Conservation (phyloP, 108 stramenopile genomes). For the Parmales sp. region DNA sequence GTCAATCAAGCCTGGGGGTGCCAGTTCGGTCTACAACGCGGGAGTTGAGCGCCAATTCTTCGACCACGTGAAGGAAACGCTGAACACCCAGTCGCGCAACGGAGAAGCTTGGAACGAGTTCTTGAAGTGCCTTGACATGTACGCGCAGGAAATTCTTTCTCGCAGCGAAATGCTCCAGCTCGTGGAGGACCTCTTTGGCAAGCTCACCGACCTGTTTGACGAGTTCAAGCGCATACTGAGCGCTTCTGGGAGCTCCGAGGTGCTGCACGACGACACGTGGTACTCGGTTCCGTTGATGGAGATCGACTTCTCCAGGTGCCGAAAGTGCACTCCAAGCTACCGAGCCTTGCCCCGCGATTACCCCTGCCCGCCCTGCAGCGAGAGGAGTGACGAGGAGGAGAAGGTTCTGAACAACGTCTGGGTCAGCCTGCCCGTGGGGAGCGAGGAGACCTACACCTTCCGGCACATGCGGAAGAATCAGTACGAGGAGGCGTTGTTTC, state of each 20-base stretch:
- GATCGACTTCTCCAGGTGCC: conserved; percentile 79
- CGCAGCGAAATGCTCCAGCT: conserved; percentile 80
- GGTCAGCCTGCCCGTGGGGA: conserved; percentile 89
- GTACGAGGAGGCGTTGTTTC: conserved; percentile 90
- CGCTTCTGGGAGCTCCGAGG: conserved; percentile 47
- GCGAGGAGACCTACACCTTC: conserved; percentile 90
- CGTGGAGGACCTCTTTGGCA: conserved; percentile 77
- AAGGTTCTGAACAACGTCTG: conserved; percentile 89
- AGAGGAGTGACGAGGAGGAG: conserved; percentile 63
- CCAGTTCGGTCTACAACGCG: conserved; percentile 74
- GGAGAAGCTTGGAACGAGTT: conserved; percentile 88
- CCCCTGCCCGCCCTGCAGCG: conserved; percentile 79
- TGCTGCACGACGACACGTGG: conserved; percentile 69
- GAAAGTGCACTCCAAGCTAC: conserved; percentile 83
- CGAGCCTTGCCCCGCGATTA: conserved; percentile 89
- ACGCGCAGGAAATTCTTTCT: conserved; percentile 82
- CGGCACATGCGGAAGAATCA: conserved; percentile 94
- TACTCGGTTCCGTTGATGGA: conserved; percentile 77
- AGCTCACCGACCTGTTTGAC: conserved; percentile 77
- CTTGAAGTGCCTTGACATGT: conserved; percentile 85
- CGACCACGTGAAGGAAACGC: conserved; percentile 66
- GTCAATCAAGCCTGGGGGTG: no score
- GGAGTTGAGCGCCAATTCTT: conserved; percentile 83
- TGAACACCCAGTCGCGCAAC: conserved; percentile 65
- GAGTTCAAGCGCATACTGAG: conserved; percentile 86